These are phyloP conservation scores for Achlya hypogyna DNA, from an alignment of 352 stramenopile species.

Conservation along the genomic window DNA sequence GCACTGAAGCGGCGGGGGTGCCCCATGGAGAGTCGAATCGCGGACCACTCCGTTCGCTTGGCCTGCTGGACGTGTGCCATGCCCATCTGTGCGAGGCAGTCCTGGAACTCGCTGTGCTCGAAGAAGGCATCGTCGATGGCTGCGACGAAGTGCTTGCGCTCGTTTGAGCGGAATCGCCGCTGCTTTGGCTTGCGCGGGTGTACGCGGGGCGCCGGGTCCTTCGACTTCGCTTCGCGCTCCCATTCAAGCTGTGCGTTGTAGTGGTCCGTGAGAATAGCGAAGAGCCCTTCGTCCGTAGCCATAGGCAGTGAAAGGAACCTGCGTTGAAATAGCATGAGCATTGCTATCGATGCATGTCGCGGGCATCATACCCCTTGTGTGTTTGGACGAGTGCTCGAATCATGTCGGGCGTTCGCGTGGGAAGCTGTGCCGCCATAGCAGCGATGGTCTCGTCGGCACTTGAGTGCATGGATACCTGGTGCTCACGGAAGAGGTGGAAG, in stretches of 20 bases:
- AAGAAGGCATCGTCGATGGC: conserved; percentile 43
- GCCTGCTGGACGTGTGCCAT: conserved; percentile 39
- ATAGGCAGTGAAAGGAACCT: conserved; percentile 42
- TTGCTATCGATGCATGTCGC: not conserved
- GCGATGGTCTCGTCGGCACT: not conserved
- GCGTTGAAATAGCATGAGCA: not conserved
- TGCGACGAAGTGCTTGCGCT: conserved; percentile 4
- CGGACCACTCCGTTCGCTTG: conserved; percentile 37
- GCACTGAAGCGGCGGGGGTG: conserved; percentile 53
- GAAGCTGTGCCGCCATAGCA: conserved; percentile 37
- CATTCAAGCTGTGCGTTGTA: conserved; percentile 35
- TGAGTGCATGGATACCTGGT: not conserved
- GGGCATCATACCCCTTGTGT: conserved; percentile 39
- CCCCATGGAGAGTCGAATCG: conserved; percentile 64
- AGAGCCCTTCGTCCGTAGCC: conserved; percentile 61
- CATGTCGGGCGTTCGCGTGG: conserved; percentile 43
- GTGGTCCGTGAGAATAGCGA: conserved; percentile 54
- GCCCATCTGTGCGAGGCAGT: conserved; percentile 55
- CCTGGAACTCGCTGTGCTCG: conserved; percentile 63
- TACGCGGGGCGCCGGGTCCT: not conserved
- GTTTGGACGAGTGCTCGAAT: conserved; percentile 53
- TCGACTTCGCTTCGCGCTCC: conserved; percentile 16
- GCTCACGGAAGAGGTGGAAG: not conserved
- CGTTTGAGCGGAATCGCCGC: not conserved
- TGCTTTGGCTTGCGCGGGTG: not conserved